Conservation (phyloP, 2,329 filamentous ascomycete species). For the Harringtonia aguacate region DNA sequence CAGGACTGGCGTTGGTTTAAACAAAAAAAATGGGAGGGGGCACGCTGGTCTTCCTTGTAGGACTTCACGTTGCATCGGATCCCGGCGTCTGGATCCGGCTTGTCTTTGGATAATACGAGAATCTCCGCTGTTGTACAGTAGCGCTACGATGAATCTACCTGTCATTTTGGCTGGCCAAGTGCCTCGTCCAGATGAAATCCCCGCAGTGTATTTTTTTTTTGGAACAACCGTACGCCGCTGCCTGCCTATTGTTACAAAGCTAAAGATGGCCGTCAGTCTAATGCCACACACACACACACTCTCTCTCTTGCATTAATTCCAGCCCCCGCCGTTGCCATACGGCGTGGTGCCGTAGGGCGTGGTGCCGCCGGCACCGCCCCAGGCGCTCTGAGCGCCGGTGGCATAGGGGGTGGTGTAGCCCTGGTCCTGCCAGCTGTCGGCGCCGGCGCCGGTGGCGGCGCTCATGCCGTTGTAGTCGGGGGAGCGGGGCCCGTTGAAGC, state of each 20-base stretch:
- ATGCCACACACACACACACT: neutral
- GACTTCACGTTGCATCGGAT: too few species aligned
- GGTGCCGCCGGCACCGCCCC: conserved; percentile 50
- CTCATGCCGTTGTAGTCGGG: conserved; percentile 55
- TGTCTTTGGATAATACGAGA: too few species aligned
- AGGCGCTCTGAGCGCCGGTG: conserved; percentile 40
- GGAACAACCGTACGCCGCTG: neutral
- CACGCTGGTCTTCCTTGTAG: neutral
- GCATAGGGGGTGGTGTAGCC: conserved; percentile 59
- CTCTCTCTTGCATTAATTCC: conserved; percentile 31
- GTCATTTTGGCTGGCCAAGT: neutral
- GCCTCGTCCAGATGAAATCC: neutral
- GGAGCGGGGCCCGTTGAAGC: conserved; percentile 54
- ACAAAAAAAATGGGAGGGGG: neutral
- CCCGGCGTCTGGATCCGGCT: too few species aligned
- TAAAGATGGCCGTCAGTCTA: too few species aligned
- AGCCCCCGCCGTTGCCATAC: conserved; percentile 40
- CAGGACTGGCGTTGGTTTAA: neutral
- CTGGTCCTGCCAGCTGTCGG: conserved; percentile 47
- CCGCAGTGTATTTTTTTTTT: neutral
- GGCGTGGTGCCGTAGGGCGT: conserved; percentile 34
- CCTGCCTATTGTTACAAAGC: too few species aligned
- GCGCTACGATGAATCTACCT: too few species aligned
- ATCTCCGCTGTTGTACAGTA: too few species aligned
- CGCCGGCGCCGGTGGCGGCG: conserved; percentile 22